These are phyloP conservation scores for Prunus kanzakura DNA, from an alignment of 306 rosid genomes.

Conservation along the genomic window DNA sequence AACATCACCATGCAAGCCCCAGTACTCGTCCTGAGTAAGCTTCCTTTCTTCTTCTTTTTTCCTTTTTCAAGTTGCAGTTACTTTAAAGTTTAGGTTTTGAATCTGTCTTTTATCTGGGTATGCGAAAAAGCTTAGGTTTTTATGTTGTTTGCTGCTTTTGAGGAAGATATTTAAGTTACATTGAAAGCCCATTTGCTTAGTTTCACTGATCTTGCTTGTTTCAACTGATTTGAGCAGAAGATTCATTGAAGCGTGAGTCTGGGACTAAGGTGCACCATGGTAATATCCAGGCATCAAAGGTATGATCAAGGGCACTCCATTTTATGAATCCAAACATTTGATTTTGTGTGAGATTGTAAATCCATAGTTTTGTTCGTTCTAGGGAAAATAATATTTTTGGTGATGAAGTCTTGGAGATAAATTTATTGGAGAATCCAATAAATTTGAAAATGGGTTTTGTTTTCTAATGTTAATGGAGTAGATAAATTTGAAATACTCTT, in stretches of 20 bases:
- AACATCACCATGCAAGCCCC: constrained; percentile 46
- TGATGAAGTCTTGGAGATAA: not conserved
- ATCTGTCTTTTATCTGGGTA: not conserved
- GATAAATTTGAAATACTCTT: not conserved
- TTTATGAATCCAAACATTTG: not conserved
- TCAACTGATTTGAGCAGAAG: constrained; percentile 52
- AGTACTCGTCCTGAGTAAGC: constrained; percentile 57
- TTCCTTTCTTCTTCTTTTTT: not conserved
- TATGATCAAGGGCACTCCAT: not conserved
- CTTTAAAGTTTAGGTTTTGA: not conserved
- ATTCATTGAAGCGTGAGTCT: constrained; percentile 87
- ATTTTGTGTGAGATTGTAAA: not conserved
- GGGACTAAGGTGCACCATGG: constrained; percentile 91
- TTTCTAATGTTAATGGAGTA: not conserved
- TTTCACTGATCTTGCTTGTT: constrained; percentile 5
- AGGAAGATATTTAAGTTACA: not conserved
- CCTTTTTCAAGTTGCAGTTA: not conserved
- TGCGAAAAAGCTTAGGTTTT: not conserved
- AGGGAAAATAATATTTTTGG: not conserved
- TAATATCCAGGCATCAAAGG: constrained; percentile 94
- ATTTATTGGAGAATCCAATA: not conserved
- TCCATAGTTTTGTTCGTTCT: not conserved
- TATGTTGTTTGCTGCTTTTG: not conserved
- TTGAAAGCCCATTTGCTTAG: not conserved
- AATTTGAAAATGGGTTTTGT: not conserved